These are phyloP conservation scores for Dothistroma septosporum DNA, from an alignment of 2,329 filamentous ascomycete genomes.

Conservation along the genomic window DNA sequence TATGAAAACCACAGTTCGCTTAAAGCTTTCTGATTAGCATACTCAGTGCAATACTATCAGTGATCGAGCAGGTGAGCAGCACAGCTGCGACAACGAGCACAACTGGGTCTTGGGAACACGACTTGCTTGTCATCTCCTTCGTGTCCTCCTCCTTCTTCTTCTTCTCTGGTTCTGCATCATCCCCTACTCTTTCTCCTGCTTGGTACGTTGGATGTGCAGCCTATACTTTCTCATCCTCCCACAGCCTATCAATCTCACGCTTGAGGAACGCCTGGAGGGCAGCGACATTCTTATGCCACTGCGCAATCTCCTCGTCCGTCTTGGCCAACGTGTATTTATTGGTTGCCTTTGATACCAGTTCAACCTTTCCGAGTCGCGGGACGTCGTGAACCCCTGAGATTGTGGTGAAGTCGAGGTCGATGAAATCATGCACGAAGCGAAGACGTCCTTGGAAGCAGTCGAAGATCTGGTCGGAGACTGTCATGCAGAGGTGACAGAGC, in stretches of 20 bases:
- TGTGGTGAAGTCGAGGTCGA: neutral
- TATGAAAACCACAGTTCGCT: neutral
- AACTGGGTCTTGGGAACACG: neutral
- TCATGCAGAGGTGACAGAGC: neutral
- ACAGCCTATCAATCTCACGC: neutral
- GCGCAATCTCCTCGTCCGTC: neutral
- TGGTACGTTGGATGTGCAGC: neutral
- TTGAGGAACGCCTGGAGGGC: neutral
- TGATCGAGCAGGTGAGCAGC: neutral
- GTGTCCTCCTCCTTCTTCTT: neutral
- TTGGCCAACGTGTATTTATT: neutral
- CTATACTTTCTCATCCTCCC: neutral
- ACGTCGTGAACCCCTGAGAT: neutral
- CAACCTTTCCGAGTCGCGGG: neutral
- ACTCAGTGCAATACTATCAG: neutral
- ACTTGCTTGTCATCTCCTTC: neutral
- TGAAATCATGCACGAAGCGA: neutral
- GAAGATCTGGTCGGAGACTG: neutral
- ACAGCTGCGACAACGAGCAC: neutral
- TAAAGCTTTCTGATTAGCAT: neutral
- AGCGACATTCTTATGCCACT: neutral
- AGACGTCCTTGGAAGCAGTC: neutral
- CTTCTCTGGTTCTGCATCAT: too few species aligned
- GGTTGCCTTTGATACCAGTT: neutral
- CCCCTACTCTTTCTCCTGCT: neutral